Evolutionary conservation across 2,329 filamentous ascomycete genomes (phyloP).

Genomic region (Aspergillus sp.): DNA sequence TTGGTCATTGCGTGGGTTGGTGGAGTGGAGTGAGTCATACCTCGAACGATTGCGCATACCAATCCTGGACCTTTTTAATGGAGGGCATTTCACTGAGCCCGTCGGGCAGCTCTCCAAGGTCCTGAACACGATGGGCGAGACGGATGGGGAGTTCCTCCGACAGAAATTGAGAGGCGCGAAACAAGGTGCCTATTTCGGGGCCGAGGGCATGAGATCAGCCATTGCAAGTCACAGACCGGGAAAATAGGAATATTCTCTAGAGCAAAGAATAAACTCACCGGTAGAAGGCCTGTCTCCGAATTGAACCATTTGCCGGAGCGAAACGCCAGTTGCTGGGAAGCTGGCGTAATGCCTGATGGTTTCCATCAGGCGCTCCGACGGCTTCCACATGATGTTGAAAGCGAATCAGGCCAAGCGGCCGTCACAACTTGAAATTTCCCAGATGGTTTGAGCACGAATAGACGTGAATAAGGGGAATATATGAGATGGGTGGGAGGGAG

Average conservation of each 20-base stretch:
- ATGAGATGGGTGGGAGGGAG: constrained; percentile 2
- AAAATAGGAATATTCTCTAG: background rate
- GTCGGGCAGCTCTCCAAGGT: constrained; percentile 88
- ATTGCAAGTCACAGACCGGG: constrained; percentile 6
- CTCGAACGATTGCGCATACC: constrained; percentile 99
- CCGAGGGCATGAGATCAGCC: constrained; percentile 16
- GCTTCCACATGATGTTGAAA: constrained; percentile 76
- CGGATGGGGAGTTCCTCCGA: constrained; percentile 97
- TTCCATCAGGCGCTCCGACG: constrained; percentile 85
- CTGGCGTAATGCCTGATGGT: constrained; percentile 96
- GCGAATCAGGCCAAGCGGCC: constrained; percentile 30
- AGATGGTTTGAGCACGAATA: background rate
- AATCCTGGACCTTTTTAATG: constrained; percentile 90
- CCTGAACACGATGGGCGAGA: constrained; percentile 91
- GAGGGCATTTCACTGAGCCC: constrained; percentile 98
- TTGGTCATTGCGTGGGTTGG: constrained; percentile 2
- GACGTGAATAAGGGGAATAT: constrained; percentile 5
- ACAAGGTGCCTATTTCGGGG: constrained; percentile 71
- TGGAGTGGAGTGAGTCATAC: constrained; percentile 53
- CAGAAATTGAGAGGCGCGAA: constrained; percentile 96
- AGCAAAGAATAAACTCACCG: constrained; percentile 54
- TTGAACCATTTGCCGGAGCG: constrained; percentile 97
- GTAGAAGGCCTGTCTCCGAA: constrained; percentile 93
- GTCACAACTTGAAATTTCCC: constrained; percentile 10
- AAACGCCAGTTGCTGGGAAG: constrained; percentile 95